phyloP scores from a whole-genome alignment of 2,329 filamentous ascomycete genomes.

The Hypoxylon sp. region DNA sequence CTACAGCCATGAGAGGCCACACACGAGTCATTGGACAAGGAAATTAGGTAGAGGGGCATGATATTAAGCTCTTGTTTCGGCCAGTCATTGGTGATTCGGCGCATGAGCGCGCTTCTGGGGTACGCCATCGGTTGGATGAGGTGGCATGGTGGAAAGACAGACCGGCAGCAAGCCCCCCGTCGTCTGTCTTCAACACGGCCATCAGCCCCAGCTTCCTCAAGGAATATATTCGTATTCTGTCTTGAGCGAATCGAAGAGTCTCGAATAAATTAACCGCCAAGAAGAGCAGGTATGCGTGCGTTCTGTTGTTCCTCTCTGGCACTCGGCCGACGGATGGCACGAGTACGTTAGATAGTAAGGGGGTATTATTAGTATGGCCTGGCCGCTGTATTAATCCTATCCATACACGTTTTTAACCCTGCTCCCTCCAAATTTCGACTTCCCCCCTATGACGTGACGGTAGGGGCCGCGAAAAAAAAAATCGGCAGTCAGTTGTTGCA shows the following conservation, averaged over 20 bases:
- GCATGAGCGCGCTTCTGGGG: conserved; percentile 2
- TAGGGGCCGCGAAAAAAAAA: background rate
- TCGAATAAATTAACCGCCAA: no score
- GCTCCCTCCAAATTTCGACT: background rate
- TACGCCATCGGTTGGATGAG: conserved; percentile 1
- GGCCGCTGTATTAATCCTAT: background rate
- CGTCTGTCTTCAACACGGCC: background rate
- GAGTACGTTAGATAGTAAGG: conserved; percentile 1
- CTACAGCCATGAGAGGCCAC: background rate
- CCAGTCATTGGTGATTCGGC: conserved; percentile 6
- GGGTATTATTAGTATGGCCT: background rate
- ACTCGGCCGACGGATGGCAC: background rate
- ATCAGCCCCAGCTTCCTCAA: background rate
- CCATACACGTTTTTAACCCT: no score
- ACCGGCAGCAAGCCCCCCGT: background rate
- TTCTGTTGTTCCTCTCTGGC: conserved; percentile 7
- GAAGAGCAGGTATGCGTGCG: no score
- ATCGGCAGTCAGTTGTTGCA: conserved; percentile 39
- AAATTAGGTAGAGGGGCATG: background rate
- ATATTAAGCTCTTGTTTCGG: background rate
- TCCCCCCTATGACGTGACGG: background rate
- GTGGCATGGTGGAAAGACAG: background rate
- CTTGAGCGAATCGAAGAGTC: no score
- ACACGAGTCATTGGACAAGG: background rate
- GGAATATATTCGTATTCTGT: background rate